Evolutionary conservation across 1,284 basidiomycete species (phyloP).

Genomic region (Cutaneotrichosporon sp.): DNA sequence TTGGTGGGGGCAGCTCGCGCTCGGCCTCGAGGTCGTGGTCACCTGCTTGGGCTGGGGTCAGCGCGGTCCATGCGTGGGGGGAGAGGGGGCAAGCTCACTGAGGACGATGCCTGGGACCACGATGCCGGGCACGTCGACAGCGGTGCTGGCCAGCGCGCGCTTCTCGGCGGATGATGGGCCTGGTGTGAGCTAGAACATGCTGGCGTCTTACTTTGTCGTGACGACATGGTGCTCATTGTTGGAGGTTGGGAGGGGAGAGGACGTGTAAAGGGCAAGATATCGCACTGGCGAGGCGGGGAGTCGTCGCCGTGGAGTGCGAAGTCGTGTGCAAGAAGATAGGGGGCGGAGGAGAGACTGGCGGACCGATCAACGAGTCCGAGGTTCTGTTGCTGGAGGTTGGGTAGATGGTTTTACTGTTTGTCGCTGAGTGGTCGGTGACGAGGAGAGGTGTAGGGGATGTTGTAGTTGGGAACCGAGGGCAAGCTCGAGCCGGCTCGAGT

Average conservation of each 20-base stretch:
- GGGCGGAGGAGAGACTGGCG: background rate
- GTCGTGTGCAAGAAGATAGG: background rate
- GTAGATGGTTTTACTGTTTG: too few relatives aligned
- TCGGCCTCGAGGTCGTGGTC: conserved; percentile 6
- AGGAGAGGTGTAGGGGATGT: too few relatives aligned
- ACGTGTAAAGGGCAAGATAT: background rate
- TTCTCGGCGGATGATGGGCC: conserved; percentile 6
- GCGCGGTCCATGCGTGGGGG: background rate
- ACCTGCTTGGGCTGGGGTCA: conserved; percentile 5
- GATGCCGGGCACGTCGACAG: background rate
- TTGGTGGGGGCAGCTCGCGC: conserved; percentile 10
- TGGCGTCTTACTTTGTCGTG: conserved; percentile 3
- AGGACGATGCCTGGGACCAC: conserved; percentile 12
- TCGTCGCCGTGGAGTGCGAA: background rate
- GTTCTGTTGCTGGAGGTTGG: too few relatives aligned
- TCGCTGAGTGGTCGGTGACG: too few relatives aligned
- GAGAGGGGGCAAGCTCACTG: conserved; percentile 8
- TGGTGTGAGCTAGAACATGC: background rate
- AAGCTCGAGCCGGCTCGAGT: too few relatives aligned
- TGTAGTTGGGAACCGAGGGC: too few relatives aligned
- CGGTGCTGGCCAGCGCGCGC: conserved; percentile 1
- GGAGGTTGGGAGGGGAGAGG: background rate
- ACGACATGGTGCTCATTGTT: conserved; percentile 3
- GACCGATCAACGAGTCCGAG: background rate
- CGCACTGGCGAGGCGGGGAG: too few relatives aligned